phyloP scores from a whole-genome alignment of 768 basidiomycete species.

The Suillus americanus region DNA sequence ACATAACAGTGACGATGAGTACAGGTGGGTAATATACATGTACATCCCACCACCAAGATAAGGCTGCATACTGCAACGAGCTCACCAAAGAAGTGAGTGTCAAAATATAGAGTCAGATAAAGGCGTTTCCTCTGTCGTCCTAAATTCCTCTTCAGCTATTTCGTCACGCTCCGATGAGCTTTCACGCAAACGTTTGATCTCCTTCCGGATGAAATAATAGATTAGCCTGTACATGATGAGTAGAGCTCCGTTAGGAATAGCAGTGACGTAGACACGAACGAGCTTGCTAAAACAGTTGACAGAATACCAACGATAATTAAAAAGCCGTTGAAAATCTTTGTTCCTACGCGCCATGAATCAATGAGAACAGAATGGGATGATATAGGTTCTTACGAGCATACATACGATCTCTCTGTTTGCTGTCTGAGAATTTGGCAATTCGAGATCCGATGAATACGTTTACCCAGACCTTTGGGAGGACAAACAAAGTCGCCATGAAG shows the following conservation, averaged over 20 bases:
- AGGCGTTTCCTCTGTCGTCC: conserved; percentile 61
- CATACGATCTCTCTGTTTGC: conserved; percentile 69
- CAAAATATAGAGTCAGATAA: conserved; percentile 25
- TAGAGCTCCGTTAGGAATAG: conserved; percentile 8
- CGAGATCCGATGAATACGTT: conserved; percentile 78
- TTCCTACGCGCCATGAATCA: conserved; percentile 38
- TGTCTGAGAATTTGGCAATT: conserved; percentile 72
- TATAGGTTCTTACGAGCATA: conserved; percentile 53
- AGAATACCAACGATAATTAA: conserved; percentile 58
- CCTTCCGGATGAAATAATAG: conserved; percentile 60
- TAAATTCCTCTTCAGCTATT: conserved; percentile 56
- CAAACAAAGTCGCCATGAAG: conserved; percentile 65
- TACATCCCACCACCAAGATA: not conserved
- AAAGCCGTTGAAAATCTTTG: conserved; percentile 61
- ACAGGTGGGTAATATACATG: not conserved
- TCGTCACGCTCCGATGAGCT: conserved; percentile 47
- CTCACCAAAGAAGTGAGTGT: not conserved
- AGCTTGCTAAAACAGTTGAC: conserved; percentile 60
- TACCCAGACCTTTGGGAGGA: conserved; percentile 69
- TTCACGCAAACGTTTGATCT: conserved; percentile 55
- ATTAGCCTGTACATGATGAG: conserved; percentile 48
- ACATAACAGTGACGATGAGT: not conserved
- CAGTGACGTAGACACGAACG: conserved; percentile 42
- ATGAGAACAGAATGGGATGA: conserved; percentile 1
- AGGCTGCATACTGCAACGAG: not conserved